These are phyloP conservation scores for Solanum dulcamara DNA, from an alignment of 257 asterid species.

Conservation along the genomic window DNA sequence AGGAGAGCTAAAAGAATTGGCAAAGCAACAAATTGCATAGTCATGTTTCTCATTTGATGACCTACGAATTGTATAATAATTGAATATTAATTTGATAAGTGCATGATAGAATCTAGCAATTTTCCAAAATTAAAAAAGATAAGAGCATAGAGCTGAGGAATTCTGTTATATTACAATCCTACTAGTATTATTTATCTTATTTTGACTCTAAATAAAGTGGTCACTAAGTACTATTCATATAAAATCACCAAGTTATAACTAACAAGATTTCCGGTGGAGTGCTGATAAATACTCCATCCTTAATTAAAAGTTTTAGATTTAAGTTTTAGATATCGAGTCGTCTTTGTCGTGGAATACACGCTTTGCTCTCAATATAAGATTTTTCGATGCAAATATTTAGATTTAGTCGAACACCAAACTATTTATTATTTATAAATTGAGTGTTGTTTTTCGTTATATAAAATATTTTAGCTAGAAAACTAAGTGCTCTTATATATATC, in stretches of 20 bases:
- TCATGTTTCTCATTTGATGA: too few relatives aligned
- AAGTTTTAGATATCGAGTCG: neutral
- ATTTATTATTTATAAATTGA: neutral
- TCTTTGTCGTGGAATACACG: too few relatives aligned
- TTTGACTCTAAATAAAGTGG: neutral
- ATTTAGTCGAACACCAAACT: neutral
- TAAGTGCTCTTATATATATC: neutral
- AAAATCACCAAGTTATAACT: too few relatives aligned
- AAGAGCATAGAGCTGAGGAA: neutral
- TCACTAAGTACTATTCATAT: too few relatives aligned
- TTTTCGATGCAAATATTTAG: neutral
- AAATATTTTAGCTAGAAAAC: neutral
- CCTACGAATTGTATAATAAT: neutral
- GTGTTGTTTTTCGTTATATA: neutral
- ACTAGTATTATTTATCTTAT: neutral
- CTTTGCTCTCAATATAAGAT: accelerated
- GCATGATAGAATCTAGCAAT: neutral
- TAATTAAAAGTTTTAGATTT: too few relatives aligned
- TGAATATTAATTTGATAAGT: neutral
- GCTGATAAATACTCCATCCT: too few relatives aligned
- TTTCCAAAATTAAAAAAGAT: neutral
- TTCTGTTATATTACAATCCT: too few relatives aligned
- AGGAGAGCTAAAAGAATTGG: neutral
- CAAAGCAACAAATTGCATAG: neutral
- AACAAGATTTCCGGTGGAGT: too few relatives aligned